Evolutionary conservation across 2,329 filamentous ascomycete species (phyloP), one percentile per base, ranked within the genome.

Genomic region (Phialophora tarda): DNA sequence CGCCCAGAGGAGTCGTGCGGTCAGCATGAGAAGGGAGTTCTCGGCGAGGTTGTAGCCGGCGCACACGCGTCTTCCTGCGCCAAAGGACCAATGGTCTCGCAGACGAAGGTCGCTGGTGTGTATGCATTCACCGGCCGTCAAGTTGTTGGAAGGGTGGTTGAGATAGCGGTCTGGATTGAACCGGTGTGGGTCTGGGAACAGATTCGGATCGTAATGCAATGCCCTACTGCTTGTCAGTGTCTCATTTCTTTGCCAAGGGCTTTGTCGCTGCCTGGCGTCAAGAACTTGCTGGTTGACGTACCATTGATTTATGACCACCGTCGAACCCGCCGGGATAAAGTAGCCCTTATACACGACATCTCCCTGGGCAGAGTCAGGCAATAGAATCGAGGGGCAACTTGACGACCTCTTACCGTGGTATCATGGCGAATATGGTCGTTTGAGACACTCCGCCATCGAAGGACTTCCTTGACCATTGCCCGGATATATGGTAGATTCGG

Each of bases 31-130:
- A 0, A 86, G 77, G 0, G 81, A 85, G 0, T 83, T 80, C 28
- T 82, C 78, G 0, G 83, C 83, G 1, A 86, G 77, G 48, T 86
- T 83, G 64, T 83, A 79, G 0, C 84, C 83, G 0, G 75, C 80
- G 26, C 62, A 64, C 28, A 64, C 48, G 6, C 85, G 78, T 10
- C 84, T 77, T 0, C 83, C 83, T 5, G 78, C 79, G 0, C 82
- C 62, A 34, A 47, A 64, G 7, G 24, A 47, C 30, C 28, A 64
- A 34, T 64, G 62, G 28, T 64, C 62, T 17, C 62, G 62, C 1
- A 59, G 55, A 55, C 26, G 21, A 12, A 55, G 30, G 11, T 64
- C 48, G 1, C 57, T 21, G 30, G 48, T 47, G 30, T 60, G 57
- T 23, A 55, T 48, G 24, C 32, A 64, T 55, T 64, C 62, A 5